These are phyloP conservation scores for Kwoniella sp. DNA, from an alignment of 768 basidiomycete genomes.

Conservation along the genomic window DNA sequence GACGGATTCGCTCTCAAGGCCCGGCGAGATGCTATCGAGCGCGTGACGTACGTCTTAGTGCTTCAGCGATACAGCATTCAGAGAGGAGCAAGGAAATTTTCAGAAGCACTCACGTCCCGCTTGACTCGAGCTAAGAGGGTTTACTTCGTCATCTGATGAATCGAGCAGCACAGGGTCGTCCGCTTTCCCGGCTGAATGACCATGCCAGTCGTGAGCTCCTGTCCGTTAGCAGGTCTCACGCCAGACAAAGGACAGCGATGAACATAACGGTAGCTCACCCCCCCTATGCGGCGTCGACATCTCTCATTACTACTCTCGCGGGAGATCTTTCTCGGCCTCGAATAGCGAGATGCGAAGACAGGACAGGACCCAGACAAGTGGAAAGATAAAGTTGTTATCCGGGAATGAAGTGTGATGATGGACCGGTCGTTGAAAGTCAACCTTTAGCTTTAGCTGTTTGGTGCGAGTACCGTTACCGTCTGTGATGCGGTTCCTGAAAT, in stretches of 20 bases:
- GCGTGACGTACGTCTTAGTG: too few relatives aligned
- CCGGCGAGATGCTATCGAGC: constrained; percentile 5
- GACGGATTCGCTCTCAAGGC: neutral
- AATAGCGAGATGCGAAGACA: neutral
- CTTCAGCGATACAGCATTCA: too few relatives aligned
- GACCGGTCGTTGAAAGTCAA: neutral
- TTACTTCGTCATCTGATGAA: constrained; percentile 16
- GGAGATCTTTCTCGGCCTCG: neutral
- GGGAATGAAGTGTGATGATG: neutral
- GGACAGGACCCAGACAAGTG: neutral
- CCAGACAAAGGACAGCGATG: too few relatives aligned
- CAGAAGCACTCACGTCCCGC: constrained; percentile 26
- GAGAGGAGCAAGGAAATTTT: too few relatives aligned
- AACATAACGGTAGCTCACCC: constrained; percentile 1
- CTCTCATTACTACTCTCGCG: neutral
- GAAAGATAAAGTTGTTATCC: neutral
- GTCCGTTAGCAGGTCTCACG: neutral
- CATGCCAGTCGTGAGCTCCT: neutral
- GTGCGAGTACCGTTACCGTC: neutral
- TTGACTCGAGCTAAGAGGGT: constrained; percentile 5
- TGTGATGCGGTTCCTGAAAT: too few relatives aligned
- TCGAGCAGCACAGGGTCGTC: constrained; percentile 14
- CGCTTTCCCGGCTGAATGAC: constrained; percentile 4
- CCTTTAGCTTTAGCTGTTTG: neutral
- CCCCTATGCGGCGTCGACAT: constrained; percentile 20